phyloP scores from a whole-genome alignment of 1,284 basidiomycete genomes.

The Ustilago cynodontis region DNA sequence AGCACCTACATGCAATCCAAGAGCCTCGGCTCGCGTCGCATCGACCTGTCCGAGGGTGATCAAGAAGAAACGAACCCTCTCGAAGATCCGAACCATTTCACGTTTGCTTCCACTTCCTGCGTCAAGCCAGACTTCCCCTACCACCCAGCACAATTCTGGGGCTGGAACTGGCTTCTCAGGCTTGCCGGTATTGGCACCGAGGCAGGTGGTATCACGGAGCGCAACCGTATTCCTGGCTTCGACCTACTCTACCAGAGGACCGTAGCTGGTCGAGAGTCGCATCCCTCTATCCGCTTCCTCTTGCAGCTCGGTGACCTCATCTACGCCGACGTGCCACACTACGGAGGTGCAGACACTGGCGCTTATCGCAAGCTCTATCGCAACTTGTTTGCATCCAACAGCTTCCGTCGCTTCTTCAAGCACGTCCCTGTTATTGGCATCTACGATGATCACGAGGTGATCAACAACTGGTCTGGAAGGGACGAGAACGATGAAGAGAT shows the following conservation, averaged over 20 bases:
- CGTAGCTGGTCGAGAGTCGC: conserved; percentile 40
- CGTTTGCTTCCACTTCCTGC: conserved; percentile 66
- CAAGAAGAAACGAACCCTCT: conserved; percentile 51
- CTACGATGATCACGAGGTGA: conserved; percentile 68
- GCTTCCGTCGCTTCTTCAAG: conserved; percentile 65
- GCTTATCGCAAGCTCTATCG: conserved; percentile 67
- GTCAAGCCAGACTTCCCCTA: conserved; percentile 70
- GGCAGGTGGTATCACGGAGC: conserved; percentile 58
- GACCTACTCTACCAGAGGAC: conserved; percentile 74
- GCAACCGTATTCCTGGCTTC: conserved; percentile 76
- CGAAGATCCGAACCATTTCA: conserved; percentile 68
- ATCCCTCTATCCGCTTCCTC: conserved; percentile 69
- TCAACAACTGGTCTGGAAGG: conserved; percentile 72
- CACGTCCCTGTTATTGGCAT: conserved; percentile 66
- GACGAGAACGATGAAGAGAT: conserved; percentile 75
- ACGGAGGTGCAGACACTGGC: conserved; percentile 51
- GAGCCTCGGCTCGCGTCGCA: conserved; percentile 28
- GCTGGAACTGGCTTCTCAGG: conserved; percentile 64
- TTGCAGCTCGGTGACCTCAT: conserved; percentile 75
- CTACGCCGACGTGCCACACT: conserved; percentile 79
- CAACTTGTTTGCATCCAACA: conserved; percentile 65
- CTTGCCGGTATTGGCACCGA: conserved; percentile 54
- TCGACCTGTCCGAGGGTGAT: conserved; percentile 4
- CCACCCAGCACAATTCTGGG: conserved; percentile 67
- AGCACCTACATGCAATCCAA: conserved; percentile 57